These are phyloP conservation scores for Colletotrichum plurivorum DNA, from an alignment of 2,329 filamentous ascomycete species.

Conservation along the genomic window DNA sequence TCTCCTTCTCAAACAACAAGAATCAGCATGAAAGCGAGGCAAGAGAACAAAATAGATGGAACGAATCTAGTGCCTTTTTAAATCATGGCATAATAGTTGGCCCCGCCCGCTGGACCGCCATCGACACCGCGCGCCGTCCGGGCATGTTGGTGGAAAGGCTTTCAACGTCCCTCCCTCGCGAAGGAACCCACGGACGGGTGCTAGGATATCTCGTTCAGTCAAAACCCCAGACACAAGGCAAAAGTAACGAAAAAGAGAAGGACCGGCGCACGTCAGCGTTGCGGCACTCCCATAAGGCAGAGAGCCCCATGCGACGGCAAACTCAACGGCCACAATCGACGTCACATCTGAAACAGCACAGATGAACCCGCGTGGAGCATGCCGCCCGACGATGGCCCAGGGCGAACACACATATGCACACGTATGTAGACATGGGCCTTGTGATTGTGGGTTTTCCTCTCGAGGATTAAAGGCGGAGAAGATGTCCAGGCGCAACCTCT, in stretches of 20 bases:
- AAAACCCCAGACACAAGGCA: slow-evolving; percentile 28
- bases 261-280: slow-evolving; percentile 7
- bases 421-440: background rate
- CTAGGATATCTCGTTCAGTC: slow-evolving; percentile 33
- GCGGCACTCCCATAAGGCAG: slow-evolving; percentile 7
- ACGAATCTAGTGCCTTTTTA: background rate
- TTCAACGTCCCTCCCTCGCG: background rate
- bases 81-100: slow-evolving; percentile 11
- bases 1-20: no score
- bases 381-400: slow-evolving; percentile 6
- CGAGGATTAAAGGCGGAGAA: slow-evolving; percentile 7
- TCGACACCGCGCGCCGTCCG: slow-evolving; percentile 1
- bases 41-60: background rate
- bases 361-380: slow-evolving; percentile 31
- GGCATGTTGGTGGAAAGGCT: background rate
- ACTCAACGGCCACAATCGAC: slow-evolving; percentile 32
- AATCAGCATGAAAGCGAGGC: no score
- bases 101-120: background rate
- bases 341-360: slow-evolving; percentile 38
- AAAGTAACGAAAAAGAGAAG: background rate
- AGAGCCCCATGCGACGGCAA: slow-evolving; percentile 30
- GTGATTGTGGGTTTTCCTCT: background rate
- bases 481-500: no score
- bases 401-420: background rate
- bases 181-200: slow-evolving; percentile 32